Conservation (phyloP, 164 flowering plant genomes). For the Kalanchoe fedtschenkoi region DNA sequence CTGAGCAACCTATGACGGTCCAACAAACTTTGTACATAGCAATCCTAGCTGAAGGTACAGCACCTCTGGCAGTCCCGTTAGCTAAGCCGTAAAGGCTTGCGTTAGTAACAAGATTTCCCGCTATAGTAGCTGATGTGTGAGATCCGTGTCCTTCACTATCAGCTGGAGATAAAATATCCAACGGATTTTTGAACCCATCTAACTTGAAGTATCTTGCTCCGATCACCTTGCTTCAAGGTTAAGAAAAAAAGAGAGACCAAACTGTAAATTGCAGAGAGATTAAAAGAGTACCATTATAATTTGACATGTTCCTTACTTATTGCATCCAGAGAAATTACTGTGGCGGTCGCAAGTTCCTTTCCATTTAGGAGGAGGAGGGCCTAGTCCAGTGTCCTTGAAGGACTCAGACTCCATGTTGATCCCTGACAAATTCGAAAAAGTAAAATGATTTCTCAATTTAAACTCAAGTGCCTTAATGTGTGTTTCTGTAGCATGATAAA, state of each 20-base stretch:
- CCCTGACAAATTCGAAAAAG: conserved; percentile 22
- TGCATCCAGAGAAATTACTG: conserved; percentile 64
- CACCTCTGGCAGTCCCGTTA: conserved; percentile 63
- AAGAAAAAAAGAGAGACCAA: neutral
- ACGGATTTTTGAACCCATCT: conserved; percentile 24
- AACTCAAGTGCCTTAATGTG: too few relatives aligned
- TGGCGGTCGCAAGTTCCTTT: conserved; percentile 45
- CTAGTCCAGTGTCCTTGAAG: conserved; percentile 49
- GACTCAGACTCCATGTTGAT: conserved; percentile 51
- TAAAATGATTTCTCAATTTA: neutral
- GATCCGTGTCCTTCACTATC: conserved; percentile 72
- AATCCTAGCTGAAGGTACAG: conserved; percentile 57
- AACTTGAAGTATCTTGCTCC: conserved; percentile 68
- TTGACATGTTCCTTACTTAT: conserved; percentile 30
- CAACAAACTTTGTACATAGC: conserved; percentile 83
- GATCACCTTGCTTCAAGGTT: conserved; percentile 45
- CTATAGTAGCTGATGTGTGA: conserved; percentile 71
- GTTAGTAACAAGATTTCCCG: conserved; percentile 32
- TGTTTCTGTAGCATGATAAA: too few relatives aligned
- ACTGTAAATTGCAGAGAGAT: neutral
- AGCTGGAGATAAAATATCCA: conserved; percentile 44
- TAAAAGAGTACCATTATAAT: neutral
- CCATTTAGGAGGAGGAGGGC: conserved; percentile 70
- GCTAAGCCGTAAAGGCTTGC: conserved; percentile 64
- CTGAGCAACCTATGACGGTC: conserved; percentile 45